Evolutionary conservation across 257 asterid species (phyloP).

Genomic region (Petunia axillaris): DNA sequence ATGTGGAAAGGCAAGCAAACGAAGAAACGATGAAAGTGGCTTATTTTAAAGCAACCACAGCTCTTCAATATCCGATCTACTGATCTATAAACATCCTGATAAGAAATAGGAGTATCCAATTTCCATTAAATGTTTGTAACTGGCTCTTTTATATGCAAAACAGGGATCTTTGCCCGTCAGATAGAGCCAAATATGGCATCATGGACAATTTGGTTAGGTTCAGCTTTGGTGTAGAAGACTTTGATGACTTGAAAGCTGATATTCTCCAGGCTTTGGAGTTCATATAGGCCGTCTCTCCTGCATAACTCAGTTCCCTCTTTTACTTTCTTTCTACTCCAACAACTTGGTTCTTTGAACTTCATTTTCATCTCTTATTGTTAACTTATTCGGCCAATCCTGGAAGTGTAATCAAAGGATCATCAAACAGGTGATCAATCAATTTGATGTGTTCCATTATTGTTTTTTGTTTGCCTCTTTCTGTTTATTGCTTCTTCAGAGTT

Average conservation of each 20-base stretch:
- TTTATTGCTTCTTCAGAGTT: neutral
- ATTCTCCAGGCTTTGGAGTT: slow-evolving; percentile 83
- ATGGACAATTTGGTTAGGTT: slow-evolving; percentile 90
- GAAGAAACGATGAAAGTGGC: neutral
- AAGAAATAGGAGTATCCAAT: no score
- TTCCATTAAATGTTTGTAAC: no score
- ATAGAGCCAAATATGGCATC: slow-evolving; percentile 82
- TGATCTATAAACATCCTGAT: no score
- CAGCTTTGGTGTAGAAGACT: slow-evolving; percentile 92
- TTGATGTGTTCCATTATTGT: neutral
- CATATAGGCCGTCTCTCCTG: slow-evolving; percentile 41
- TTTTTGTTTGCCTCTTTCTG: neutral
- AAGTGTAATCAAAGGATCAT: neutral
- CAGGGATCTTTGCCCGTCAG: slow-evolving; percentile 90
- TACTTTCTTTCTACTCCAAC: neutral
- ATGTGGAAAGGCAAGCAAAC: neutral
- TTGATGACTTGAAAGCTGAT: slow-evolving; percentile 81
- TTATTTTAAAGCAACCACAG: no score
- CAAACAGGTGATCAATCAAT: neutral
- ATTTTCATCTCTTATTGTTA: neutral
- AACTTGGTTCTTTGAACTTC: neutral
- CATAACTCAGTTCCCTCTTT: neutral
- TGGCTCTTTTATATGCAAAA: neutral
- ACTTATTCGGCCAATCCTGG: neutral
- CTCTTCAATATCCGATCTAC: no score